Conservation (phyloP, 495 filamentous ascomycete species). For the Hypoxylon subgilvum region DNA sequence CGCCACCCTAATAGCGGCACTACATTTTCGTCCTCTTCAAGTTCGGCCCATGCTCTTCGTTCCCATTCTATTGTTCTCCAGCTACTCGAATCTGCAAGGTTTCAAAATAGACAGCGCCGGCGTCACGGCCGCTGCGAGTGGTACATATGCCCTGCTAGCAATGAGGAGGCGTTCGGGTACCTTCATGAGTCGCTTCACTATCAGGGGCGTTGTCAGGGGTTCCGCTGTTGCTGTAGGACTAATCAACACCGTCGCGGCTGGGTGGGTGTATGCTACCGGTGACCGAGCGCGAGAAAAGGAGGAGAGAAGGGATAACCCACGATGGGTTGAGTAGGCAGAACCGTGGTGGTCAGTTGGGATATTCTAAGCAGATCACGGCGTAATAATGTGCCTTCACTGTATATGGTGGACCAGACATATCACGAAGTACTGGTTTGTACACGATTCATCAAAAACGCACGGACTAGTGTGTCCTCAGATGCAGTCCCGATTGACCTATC, state of each 20-base stretch:
- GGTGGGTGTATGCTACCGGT: constrained; percentile 72
- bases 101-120: constrained; percentile 85
- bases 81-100: constrained; percentile 79
- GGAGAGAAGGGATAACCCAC: constrained; percentile 51
- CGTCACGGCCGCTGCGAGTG: constrained; percentile 83
- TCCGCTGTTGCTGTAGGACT: constrained; percentile 72
- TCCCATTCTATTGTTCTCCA: constrained; percentile 81
- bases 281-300: constrained; percentile 57
- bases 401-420: background rate
- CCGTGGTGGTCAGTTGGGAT: too few species aligned
- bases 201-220: constrained; percentile 73
- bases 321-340: constrained; percentile 52
- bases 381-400: too few species aligned
- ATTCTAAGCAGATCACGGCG: too few species aligned
- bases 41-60: constrained; percentile 79
- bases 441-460: too few species aligned
- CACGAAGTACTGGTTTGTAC: too few species aligned
- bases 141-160: constrained; percentile 81
- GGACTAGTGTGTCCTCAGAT: background rate
- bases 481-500: background rate
- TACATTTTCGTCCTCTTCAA: constrained; percentile 77
- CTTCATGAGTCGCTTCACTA: constrained; percentile 65
- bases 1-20: constrained; percentile 77
- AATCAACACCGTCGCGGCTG: constrained; percentile 73
- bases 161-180: constrained; percentile 61